Conservation (phyloP, 2,329 filamentous ascomycete species). For the Penicillium sp. region DNA sequence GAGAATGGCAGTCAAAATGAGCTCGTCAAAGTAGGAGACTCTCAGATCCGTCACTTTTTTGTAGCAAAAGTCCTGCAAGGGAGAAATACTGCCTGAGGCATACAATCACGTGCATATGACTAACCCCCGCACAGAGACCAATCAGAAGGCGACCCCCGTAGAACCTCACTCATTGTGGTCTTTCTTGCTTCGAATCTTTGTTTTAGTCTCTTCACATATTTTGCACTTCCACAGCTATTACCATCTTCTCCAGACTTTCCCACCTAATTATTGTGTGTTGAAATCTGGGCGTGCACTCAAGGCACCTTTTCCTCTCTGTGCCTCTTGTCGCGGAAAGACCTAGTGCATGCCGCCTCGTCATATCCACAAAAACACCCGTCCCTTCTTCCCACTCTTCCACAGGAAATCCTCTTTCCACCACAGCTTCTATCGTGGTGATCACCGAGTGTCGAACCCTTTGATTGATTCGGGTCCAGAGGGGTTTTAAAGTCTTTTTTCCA, state of each 20-base stretch:
- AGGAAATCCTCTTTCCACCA: slow-evolving; percentile 17
- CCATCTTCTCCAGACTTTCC: slow-evolving; percentile 6
- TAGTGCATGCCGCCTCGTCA: slow-evolving; percentile 41
- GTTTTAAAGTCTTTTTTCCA: slow-evolving; percentile 19
- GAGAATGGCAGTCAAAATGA: background rate
- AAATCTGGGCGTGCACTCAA: slow-evolving; percentile 26
- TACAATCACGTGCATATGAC: slow-evolving; percentile 13
- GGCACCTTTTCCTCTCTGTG: slow-evolving; percentile 33
- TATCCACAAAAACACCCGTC: slow-evolving; percentile 43
- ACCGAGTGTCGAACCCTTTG: slow-evolving; percentile 16
- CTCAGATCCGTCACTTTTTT: background rate
- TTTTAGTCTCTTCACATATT: slow-evolving; percentile 25
- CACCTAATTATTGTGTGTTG: slow-evolving; percentile 12
- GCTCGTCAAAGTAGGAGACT: background rate
- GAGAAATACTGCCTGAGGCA: slow-evolving; percentile 12
- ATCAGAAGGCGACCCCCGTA: slow-evolving; percentile 19
- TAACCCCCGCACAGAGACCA: slow-evolving; percentile 12
- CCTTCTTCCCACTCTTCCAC: slow-evolving; percentile 29
- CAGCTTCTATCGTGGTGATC: slow-evolving; percentile 22
- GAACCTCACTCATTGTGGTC: slow-evolving; percentile 21
- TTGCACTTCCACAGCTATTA: slow-evolving; percentile 11
- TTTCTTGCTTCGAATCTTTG: slow-evolving; percentile 19
- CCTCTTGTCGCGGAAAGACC: slow-evolving; percentile 30
- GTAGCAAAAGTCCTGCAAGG: slow-evolving; percentile 1
- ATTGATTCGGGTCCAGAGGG: slow-evolving; percentile 19